Base-by-base conservation (phyloP, 169 alveolate genomes). In the Plasmodium falciparum region DNA sequence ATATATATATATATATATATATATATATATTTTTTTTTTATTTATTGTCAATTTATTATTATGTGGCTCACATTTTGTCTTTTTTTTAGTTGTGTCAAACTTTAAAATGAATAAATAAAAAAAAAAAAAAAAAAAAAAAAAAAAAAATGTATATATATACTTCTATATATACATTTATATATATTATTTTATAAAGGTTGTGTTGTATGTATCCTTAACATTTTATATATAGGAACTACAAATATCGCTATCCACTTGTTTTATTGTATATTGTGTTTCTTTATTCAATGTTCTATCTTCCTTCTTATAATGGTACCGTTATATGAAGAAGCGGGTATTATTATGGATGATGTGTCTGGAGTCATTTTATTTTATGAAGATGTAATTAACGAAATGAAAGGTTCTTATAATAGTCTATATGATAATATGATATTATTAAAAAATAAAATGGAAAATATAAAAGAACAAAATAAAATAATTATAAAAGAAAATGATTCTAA, bases 281-380 rank as follows among this genome's bases (percentile, higher is more conserved):
- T 4, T 24, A 26, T 56, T 6, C 11, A 5, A 39, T 39, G 47
- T 39, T 39, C 47, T 39, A 39, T 39, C 47, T 39, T 5, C 2
- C 47, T 39, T 39, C 47, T 39, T 39, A 39, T 20, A 61, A 33
- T 61, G 83, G 43, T 17, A 20, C 72, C 67, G 1, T 59, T 69
- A 56, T 80, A 33, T 58, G 63, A 67, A 69, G 59, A 67, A 24
- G 73, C 56, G 33, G 85, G 73, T n/a, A 22, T 56, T 17, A 15
- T 63, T 43, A 11, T 15, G 29, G 24, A 52, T 2, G 76, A 71
- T 11, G 49, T 15, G 6, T n/a, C 15, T 24, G 4, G n/a, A 17
- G 70, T 80, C 1, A 58, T 86, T 59, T 58, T 74, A n/a, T 39
- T 86, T 54, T 86, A 86, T 20, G 92, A 86, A 58, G 75, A 45